Base-by-base conservation (phyloP, 805 yeast genomes). In the Saturnispora sekii region DNA sequence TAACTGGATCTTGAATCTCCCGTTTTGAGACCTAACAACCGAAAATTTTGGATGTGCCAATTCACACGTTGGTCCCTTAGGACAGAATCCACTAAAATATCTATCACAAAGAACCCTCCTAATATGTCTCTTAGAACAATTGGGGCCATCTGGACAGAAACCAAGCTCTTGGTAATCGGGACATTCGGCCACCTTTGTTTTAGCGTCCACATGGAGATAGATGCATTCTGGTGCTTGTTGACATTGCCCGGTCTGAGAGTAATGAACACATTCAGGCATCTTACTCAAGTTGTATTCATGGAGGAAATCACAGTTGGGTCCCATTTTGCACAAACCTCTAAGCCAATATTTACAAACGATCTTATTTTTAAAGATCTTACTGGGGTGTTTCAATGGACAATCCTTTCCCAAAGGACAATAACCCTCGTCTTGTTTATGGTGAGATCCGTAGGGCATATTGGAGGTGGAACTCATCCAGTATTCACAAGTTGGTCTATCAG, bases 291-390 rank as follows among this genome's bases (percentile, higher is more conserved):
- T 90, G 59, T 89, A 89, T 60, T 93, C 99, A 64, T 93, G 99
- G 38, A 93, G 66, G 57, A 86, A 93, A 67, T 93, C 99, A 64
- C 99, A 93, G 53, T 85, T 86, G 54, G 88, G 95, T 41, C 94
- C 95, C 69, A 90, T 90, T 66, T 93, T 93, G 65, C 99, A 93
- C 32, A 93, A 73, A 0, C 99, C 99, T 52, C 97, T 76, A 32
- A 93, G 75, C 99, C 98, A 93, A 68, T 93, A 97, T 70, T 93
- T 90, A 62, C 98, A 93, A 4, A 93, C 98, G 44, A 93, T 86
- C 61, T 83, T 81, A 61, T 81, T 81, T 43, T 73, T 69, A 57
- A 76, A 78, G 39, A 61, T 58, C 73, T 73, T 43, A 76, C 79
- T 42, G 77, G 74, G 31, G 64, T 90, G 97, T 58, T 88, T 84